These are phyloP conservation scores for Metschnikowia proteae DNA, from an alignment of 805 yeast species.

Conservation along the genomic window DNA sequence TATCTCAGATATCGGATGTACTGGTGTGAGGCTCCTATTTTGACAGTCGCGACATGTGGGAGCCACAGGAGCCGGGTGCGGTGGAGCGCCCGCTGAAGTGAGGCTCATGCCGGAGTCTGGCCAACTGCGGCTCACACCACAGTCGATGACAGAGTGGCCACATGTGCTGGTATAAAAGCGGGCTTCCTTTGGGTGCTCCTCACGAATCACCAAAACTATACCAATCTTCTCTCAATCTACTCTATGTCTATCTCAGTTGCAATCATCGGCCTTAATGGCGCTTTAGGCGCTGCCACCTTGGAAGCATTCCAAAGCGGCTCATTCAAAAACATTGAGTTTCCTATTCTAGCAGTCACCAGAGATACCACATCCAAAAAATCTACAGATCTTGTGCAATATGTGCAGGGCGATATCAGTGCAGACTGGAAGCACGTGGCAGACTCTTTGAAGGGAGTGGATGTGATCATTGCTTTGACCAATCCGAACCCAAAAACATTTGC, in stretches of 20 bases:
- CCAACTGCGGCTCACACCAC: no score
- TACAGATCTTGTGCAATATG: slow-evolving; percentile 38
- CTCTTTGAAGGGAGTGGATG: slow-evolving; percentile 47
- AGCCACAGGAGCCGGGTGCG: no score
- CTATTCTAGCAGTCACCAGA: slow-evolving; percentile 51
- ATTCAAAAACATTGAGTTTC: slow-evolving; percentile 41
- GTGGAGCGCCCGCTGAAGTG: no score
- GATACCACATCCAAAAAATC: slow-evolving; percentile 29
- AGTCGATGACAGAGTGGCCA: no score
- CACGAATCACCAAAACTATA: neutral
- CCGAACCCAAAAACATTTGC: slow-evolving; percentile 27
- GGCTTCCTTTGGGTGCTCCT: no score
- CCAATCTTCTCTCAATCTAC: neutral
- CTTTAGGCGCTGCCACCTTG: slow-evolving; percentile 46
- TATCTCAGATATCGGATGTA: no score
- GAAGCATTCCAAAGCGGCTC: slow-evolving; percentile 41
- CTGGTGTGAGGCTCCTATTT: no score
- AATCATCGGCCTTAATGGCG: slow-evolving; percentile 51
- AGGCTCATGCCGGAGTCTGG: no score
- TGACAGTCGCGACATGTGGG: no score
- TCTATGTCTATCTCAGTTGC: slow-evolving; percentile 38
- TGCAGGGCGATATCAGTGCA: slow-evolving; percentile 29
- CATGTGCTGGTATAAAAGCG: no score
- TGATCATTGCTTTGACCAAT: slow-evolving; percentile 44
- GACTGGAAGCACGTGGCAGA: slow-evolving; percentile 22